Evolutionary conservation across 1,139 yeast genomes (phyloP).

Genomic region (Kluyveromyces marxianus): DNA sequence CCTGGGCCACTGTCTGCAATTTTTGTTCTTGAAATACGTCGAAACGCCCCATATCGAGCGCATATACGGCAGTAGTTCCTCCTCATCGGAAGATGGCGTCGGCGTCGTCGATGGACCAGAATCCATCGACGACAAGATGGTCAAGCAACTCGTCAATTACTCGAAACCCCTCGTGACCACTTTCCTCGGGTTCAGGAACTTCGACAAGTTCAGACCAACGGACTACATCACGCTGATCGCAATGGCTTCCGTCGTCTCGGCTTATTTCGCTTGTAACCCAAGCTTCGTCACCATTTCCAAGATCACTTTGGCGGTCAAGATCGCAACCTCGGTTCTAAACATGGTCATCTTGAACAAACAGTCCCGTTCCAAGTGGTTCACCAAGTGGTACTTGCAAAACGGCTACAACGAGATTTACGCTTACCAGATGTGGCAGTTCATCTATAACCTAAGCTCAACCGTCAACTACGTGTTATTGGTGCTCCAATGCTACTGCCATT

Average conservation of each 20-base stretch:
- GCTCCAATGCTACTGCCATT: slow-evolving; percentile 28
- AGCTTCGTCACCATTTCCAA: slow-evolving; percentile 34
- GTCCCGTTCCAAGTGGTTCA: slow-evolving; percentile 56
- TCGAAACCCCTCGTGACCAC: slow-evolving; percentile 53
- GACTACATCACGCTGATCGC: slow-evolving; percentile 53
- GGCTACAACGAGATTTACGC: slow-evolving; percentile 65
- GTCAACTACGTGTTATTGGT: slow-evolving; percentile 36
- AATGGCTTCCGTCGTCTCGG: slow-evolving; percentile 37
- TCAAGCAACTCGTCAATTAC: slow-evolving; percentile 33
- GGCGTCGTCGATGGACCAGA: slow-evolving; percentile 11
- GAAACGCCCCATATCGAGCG: slow-evolving; percentile 87
- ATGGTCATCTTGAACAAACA: slow-evolving; percentile 52
- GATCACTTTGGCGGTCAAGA: slow-evolving; percentile 44
- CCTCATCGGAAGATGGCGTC: background rate
- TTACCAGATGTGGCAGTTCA: slow-evolving; percentile 67
- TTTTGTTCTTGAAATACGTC: slow-evolving; percentile 66
- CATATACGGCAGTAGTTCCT: slow-evolving; percentile 43
- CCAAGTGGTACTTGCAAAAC: slow-evolving; percentile 57
- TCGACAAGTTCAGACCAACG: slow-evolving; percentile 56
- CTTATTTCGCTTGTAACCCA: slow-evolving; percentile 41
- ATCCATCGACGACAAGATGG: slow-evolving; percentile 30
- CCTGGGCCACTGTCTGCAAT: slow-evolving; percentile 72
- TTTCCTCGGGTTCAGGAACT: slow-evolving; percentile 40
- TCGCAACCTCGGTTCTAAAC: slow-evolving; percentile 47
- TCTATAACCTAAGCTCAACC: slow-evolving; percentile 48